These are phyloP conservation scores for Colletotrichum sp. DNA, from an alignment of 2,329 filamentous ascomycete genomes.

Conservation along the genomic window DNA sequence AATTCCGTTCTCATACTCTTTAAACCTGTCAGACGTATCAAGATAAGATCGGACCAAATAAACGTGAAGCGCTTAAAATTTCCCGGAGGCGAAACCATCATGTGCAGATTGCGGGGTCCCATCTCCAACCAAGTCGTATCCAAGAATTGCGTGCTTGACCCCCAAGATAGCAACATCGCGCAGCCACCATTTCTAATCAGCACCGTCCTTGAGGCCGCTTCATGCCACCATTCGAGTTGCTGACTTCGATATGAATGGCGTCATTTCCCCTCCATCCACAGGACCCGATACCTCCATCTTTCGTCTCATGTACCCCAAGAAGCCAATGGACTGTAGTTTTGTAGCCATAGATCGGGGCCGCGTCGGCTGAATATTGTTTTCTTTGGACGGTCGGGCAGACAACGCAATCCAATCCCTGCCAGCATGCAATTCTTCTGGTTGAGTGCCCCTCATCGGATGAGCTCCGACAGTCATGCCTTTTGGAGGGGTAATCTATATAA, in stretches of 20 bases:
- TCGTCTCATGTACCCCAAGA: neutral
- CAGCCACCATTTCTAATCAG: slow-evolving; percentile 12
- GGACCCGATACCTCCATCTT: neutral
- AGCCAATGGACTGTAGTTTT: neutral
- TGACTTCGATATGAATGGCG: slow-evolving; percentile 1
- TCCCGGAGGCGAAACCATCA: neutral
- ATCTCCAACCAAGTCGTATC: neutral
- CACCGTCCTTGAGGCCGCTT: neutral
- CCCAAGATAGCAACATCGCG: slow-evolving; percentile 17
- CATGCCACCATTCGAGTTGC: neutral
- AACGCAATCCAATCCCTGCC: slow-evolving; percentile 56
- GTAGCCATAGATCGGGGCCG: neutral
- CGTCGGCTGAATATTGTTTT: neutral
- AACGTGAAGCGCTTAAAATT: neutral
- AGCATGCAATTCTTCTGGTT: slow-evolving; percentile 35
- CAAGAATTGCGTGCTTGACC: slow-evolving; percentile 14
- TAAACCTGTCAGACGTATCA: neutral
- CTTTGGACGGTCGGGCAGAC: neutral
- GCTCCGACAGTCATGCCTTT: neutral
- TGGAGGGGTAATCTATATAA: slow-evolving; percentile 17
- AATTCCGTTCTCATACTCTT: neutral
- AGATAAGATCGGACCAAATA: neutral
- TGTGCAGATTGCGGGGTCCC: slow-evolving; percentile 11
- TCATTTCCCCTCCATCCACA: slow-evolving; percentile 3
- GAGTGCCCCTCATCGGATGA: slow-evolving; percentile 9